These are phyloP conservation scores for Ogataea pini DNA, from an alignment of 805 yeast genomes.

Conservation along the genomic window DNA sequence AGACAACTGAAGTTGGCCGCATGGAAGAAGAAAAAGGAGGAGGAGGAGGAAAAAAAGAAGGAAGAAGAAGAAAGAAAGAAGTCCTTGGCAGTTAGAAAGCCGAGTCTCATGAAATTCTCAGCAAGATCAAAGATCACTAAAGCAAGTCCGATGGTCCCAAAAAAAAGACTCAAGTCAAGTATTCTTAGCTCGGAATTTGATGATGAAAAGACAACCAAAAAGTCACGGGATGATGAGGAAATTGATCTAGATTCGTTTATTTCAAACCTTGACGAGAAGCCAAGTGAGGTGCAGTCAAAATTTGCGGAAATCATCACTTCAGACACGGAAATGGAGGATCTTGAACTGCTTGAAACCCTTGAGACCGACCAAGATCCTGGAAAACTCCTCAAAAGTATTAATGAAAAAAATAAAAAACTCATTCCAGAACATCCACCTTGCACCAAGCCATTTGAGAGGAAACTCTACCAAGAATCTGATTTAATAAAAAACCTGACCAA, in stretches of 20 bases:
- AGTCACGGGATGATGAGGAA: slow-evolving; percentile 14
- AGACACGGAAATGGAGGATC: slow-evolving; percentile 32
- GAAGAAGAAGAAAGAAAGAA: neutral
- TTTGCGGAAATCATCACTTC: slow-evolving; percentile 5
- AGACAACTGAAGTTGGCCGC: slow-evolving; percentile 56
- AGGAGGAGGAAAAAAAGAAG: slow-evolving; percentile 12
- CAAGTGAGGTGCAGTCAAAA: neutral
- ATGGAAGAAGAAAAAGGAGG: slow-evolving; percentile 60
- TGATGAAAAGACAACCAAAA: neutral
- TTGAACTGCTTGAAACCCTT: slow-evolving; percentile 20
- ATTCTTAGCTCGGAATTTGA: neutral
- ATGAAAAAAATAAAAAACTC: slow-evolving; percentile 51
- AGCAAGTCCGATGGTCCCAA: neutral
- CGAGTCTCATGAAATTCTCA: slow-evolving; percentile 26
- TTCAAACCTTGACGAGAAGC: slow-evolving; percentile 7
- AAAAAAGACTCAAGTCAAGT: slow-evolving; percentile 6
- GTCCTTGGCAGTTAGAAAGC: too few relatives aligned
- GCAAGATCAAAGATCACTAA: slow-evolving; percentile 12
- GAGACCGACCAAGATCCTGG: slow-evolving; percentile 21
- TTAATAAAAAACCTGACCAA: slow-evolving; percentile 49
- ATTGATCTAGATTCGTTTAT: slow-evolving; percentile 26
- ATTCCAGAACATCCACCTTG: slow-evolving; percentile 50
- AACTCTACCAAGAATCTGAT: slow-evolving; percentile 62
- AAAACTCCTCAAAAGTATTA: slow-evolving; percentile 40
- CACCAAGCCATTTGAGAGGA: slow-evolving; percentile 49